Base-by-base conservation (phyloP, 305 asterid species). In the Fraxinus sp. region DNA sequence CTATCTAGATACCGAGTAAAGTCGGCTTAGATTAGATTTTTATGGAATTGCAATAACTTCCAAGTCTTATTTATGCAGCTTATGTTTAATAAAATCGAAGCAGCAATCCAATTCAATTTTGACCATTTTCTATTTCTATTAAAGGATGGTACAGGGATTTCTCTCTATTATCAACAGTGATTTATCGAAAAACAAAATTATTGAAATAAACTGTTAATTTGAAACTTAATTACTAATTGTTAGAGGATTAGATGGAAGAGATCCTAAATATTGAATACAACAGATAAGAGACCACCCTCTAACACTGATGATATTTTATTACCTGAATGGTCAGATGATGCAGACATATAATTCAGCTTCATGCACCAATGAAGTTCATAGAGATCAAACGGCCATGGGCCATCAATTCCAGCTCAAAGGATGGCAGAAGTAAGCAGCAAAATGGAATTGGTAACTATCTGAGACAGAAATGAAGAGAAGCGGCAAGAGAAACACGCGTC, bases 371-470 rank as follows among this genome's bases (percentile, higher is more conserved):
- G 77, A 33, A 26, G 36, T 11, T 66, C 71, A 66, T 26, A 3
- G 11, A 66, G 74, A 66, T 66, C 74, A 66, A 66, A 66, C 74
- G 3, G 33, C n/a, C 74, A 0, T 0, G n/a, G 74, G 8, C 36
- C 18, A 26, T 32, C 74, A 66, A 11, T 66, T 24, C 74, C 20
- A 49, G 59, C 59, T 49, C 59, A 14, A 49, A 33, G 28, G 14
- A 33, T 18, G 37, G 77, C 46, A 71, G 14, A 71, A 30, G 24
- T 39, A 71, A 71, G 46, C 36, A 26, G 36, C 24, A n/a, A 71
- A 71, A 71, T 9, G 10, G 77, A 71, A 66, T 66, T 59, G 74
- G 74, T 66, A 22, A 66, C 74, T 66, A 66, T 66, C 74, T 26
- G 36, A 66, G 18, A 26, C 33, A 66, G 30, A 64, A 26, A 66